Conservation (phyloP, 352 stramenopile genomes). For the Pythium biforme region DNA sequence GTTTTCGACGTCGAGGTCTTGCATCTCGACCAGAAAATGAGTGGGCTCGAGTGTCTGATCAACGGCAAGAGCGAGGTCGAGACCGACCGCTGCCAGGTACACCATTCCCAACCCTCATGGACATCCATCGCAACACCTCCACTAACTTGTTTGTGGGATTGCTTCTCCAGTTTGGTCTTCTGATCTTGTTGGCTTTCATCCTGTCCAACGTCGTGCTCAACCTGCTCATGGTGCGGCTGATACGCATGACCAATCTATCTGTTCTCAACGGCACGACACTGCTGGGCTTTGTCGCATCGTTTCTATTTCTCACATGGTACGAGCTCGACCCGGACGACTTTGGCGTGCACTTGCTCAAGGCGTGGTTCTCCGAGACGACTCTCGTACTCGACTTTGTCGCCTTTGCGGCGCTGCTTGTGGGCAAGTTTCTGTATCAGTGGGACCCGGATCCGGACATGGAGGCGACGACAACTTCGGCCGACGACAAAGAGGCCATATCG, state of each 20-base stretch:
- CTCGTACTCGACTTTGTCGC: constrained; percentile 67
- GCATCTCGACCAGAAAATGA: constrained; percentile 80
- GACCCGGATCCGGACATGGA: constrained; percentile 74
- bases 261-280: constrained; percentile 77
- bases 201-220: constrained; percentile 82
- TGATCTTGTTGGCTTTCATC: constrained; percentile 70
- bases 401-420: constrained; percentile 62
- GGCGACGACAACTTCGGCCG: constrained; percentile 76
- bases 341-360: constrained; percentile 46
- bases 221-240: constrained; percentile 63
- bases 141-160: background rate
- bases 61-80: constrained; percentile 67
- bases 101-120: background rate
- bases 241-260: constrained; percentile 73
- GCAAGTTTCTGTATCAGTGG: constrained; percentile 81
- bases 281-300: constrained; percentile 70
- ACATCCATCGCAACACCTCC: background rate
- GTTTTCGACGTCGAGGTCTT: constrained; percentile 73
- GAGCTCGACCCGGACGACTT: constrained; percentile 72
- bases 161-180: constrained; percentile 58
- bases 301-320: constrained; percentile 74
- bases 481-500: constrained; percentile 82
- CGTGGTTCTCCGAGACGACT: constrained; percentile 72
- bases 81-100: constrained; percentile 76
- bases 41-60: constrained; percentile 75